Evolutionary conservation across 225 moss, liverwort and hornwort species (phyloP).

Genomic region (Neckera pumila): DNA sequence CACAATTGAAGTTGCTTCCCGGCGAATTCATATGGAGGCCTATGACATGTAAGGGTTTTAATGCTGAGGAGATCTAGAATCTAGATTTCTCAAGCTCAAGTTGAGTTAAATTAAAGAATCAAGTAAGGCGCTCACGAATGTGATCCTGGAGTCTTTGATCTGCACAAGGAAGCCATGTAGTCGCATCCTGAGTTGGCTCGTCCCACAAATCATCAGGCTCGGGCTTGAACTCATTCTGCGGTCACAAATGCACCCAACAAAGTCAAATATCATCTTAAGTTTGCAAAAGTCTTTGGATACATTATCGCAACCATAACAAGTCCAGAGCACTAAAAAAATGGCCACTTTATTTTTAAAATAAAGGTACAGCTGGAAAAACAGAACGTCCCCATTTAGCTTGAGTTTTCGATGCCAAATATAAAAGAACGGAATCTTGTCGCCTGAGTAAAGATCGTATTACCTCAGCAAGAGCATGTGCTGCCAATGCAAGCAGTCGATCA

Average conservation of each 20-base stretch:
- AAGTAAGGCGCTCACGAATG: slow-evolving; percentile 27
- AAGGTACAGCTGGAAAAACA: not conserved
- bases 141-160: slow-evolving; percentile 24
- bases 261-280: not conserved
- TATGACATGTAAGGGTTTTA: not conserved
- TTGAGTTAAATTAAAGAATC: not conserved
- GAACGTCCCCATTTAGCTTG: not conserved
- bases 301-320: not conserved
- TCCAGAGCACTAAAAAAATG: not conserved
- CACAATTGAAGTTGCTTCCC: not conserved
- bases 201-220: slow-evolving; percentile 84
- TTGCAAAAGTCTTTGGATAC: not conserved
- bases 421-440: not conserved
- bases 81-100: not conserved
- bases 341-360: not conserved
- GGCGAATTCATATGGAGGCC: not conserved
- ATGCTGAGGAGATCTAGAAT: not conserved
- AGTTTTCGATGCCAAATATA: not conserved
- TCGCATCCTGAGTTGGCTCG: slow-evolving; percentile 47
- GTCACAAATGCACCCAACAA: not conserved
- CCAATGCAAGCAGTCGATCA: slow-evolving; percentile 73
- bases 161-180: slow-evolving; percentile 73
- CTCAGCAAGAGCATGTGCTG: slow-evolving; percentile 89
- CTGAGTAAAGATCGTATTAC: slow-evolving; percentile 12
- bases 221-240: slow-evolving; percentile 45